A percentile compares a stretch with the other conserved stretches of the same genome.
These are phyloP conservation scores for Epichloe sp. DNA, from an alignment of 2,329 filamentous ascomycete genomes.

Conservation along the genomic window DNA sequence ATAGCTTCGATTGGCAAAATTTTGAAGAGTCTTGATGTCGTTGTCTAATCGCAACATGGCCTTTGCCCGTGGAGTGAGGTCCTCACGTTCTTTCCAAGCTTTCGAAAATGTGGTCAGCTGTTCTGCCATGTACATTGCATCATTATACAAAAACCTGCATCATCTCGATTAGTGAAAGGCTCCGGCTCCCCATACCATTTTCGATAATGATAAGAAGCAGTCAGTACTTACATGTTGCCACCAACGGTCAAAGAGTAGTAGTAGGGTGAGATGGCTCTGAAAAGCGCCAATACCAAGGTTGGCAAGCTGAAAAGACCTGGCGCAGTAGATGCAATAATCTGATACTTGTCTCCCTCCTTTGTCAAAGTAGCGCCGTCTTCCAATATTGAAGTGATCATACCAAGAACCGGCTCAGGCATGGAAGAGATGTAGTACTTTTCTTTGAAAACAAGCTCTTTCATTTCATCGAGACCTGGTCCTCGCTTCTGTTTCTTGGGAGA, in stretches of 20 bases:
- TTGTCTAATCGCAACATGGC: conserved; percentile 45
- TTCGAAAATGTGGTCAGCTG: conserved; percentile 34
- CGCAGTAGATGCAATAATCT: conserved; percentile 53
- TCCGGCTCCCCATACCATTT: neutral
- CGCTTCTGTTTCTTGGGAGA: conserved; percentile 7
- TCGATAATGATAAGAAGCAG: neutral
- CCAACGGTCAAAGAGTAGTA: conserved; percentile 53
- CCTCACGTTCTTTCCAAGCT: conserved; percentile 39
- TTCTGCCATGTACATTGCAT: conserved; percentile 50
- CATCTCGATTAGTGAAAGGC: neutral
- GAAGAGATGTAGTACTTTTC: conserved; percentile 85
- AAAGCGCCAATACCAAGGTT: conserved; percentile 62
- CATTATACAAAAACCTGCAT: conserved; percentile 51
- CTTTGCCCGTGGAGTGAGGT: conserved; percentile 36
- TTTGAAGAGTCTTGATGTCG: conserved; percentile 45
- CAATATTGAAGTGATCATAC: conserved; percentile 46
- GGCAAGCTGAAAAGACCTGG: conserved; percentile 59
- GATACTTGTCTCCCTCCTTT: conserved; percentile 33
- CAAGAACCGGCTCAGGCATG: conserved; percentile 66
- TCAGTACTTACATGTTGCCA: conserved; percentile 46
- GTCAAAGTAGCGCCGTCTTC: conserved; percentile 51
- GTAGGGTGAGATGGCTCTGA: conserved; percentile 61
- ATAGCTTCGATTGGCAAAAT: conserved; percentile 49
- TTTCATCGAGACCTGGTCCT: conserved; percentile 18
- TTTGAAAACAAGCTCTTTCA: conserved; percentile 60